phyloP scores from a whole-genome alignment of 768 basidiomycete species.

The Chalciporus pseudorubinellus region DNA sequence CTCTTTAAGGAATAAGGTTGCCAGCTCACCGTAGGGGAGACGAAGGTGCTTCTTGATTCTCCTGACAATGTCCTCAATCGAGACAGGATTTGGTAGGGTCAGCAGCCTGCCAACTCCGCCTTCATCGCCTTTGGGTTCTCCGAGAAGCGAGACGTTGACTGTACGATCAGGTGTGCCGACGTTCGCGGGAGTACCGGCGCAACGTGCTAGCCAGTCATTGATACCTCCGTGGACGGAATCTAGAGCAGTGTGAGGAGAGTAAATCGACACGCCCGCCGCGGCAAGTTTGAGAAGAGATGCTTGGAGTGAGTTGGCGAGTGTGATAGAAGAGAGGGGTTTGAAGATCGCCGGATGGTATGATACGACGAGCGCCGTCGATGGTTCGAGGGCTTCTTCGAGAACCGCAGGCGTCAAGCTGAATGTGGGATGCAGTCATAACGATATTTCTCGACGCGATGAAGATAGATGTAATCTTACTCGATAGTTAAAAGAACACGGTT shows the following conservation, averaged over 20 bases:
- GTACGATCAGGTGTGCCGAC: slow-evolving; percentile 27
- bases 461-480: slow-evolving; percentile 45
- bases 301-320: slow-evolving; percentile 76
- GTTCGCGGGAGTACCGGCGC: slow-evolving; percentile 38
- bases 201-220: slow-evolving; percentile 84
- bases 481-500: slow-evolving; percentile 65
- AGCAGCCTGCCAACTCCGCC: slow-evolving; percentile 73
- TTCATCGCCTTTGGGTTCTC: slow-evolving; percentile 42
- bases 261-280: slow-evolving; percentile 81
- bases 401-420: slow-evolving; percentile 72
- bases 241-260: slow-evolving; percentile 84
- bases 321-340: slow-evolving; percentile 69
- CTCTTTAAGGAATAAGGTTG: slow-evolving; percentile 10
- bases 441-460: slow-evolving; percentile 3
- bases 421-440: slow-evolving; percentile 21
- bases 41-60: slow-evolving; percentile 70
- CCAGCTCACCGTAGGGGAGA: slow-evolving; percentile 52
- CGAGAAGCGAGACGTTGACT: slow-evolving; percentile 33
- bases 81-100: slow-evolving; percentile 53
- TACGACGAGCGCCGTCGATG: slow-evolving; percentile 64
- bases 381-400: slow-evolving; percentile 60
- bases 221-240: slow-evolving; percentile 84
- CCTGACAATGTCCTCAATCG: slow-evolving; percentile 56
- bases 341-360: slow-evolving; percentile 89
- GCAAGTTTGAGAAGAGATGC: slow-evolving; percentile 75